phyloP scores from a whole-genome alignment of 441 rosid species.

The Cnidoscolus chayamansa region DNA sequence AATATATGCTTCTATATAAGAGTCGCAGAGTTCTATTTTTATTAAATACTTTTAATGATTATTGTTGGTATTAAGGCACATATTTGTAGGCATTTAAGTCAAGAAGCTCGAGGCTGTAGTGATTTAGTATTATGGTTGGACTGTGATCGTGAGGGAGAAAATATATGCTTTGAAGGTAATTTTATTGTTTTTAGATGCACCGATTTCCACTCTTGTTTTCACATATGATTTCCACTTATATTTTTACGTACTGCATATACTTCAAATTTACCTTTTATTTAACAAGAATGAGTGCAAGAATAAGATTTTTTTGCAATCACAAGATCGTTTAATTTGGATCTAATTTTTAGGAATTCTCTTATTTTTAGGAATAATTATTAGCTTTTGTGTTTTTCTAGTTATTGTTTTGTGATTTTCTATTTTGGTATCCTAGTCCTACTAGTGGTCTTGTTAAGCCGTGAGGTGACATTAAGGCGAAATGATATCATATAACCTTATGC shows the following conservation, averaged over 20 bases:
- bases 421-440: too few species aligned
- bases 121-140: slow-evolving; percentile 92
- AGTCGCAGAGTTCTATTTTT: not conserved
- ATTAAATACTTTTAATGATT: not conserved
- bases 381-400: too few species aligned
- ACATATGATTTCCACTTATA: slow-evolving; percentile 1
- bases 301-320: not conserved
- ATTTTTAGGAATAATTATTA: too few species aligned
- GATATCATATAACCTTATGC: too few species aligned
- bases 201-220: slow-evolving; percentile 4
- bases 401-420: too few species aligned
- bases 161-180: slow-evolving; percentile 94
- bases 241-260: not conserved
- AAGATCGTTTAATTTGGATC: not conserved
- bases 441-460: too few species aligned
- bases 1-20: not conserved
- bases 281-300: not conserved
- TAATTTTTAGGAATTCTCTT: too few species aligned
- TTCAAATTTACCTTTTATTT: not conserved
- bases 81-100: slow-evolving; percentile 75
- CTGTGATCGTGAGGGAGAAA: slow-evolving; percentile 98
- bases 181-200: slow-evolving; percentile 11
- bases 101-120: slow-evolving; percentile 81
- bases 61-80: slow-evolving; percentile 52
- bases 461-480: too few species aligned